phyloP scores from a whole-genome alignment of 129 eudicot genomes.

The Oenanthe sinensis region DNA sequence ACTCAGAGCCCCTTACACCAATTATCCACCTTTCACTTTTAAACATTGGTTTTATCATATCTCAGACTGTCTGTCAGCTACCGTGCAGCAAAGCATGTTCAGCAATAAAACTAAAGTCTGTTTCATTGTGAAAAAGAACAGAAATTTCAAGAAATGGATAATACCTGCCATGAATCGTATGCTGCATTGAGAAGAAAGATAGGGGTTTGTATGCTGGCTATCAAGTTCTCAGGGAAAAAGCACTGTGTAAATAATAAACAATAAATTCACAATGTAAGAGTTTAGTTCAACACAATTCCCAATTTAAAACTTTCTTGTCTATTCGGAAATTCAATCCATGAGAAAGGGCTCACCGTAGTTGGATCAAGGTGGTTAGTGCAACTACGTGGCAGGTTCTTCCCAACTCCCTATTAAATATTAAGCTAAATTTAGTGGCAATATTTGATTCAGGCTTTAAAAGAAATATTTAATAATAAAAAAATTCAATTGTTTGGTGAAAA shows the following conservation, averaged over 20 bases:
- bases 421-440: slow-evolving; percentile 1
- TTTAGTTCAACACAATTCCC: not conserved
- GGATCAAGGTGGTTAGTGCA: slow-evolving; percentile 81
- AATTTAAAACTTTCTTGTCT: not conserved
- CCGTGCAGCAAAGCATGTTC: not conserved
- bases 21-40: not conserved
- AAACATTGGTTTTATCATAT: not conserved
- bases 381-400: slow-evolving; percentile 53
- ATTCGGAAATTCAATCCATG: not conserved
- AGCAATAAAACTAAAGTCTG: not conserved
- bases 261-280: not conserved
- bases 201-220: slow-evolving; percentile 64
- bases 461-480: not conserved
- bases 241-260: slow-evolving; percentile 35
- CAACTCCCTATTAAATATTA: slow-evolving; percentile 43
- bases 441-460: not conserved
- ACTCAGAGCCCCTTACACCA: not conserved
- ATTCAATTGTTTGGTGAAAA: not conserved
- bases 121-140: not conserved
- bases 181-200: slow-evolving; percentile 87
- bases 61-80: not conserved
- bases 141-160: not conserved
- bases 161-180: slow-evolving; percentile 95
- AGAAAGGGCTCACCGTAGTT: slow-evolving; percentile 53
- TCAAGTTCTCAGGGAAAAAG: slow-evolving; percentile 86